Evolutionary conservation across 495 filamentous ascomycete genomes (phyloP), one percentile per base, ranked within the genome.

Genomic region (Geoglossum glabrum): DNA sequence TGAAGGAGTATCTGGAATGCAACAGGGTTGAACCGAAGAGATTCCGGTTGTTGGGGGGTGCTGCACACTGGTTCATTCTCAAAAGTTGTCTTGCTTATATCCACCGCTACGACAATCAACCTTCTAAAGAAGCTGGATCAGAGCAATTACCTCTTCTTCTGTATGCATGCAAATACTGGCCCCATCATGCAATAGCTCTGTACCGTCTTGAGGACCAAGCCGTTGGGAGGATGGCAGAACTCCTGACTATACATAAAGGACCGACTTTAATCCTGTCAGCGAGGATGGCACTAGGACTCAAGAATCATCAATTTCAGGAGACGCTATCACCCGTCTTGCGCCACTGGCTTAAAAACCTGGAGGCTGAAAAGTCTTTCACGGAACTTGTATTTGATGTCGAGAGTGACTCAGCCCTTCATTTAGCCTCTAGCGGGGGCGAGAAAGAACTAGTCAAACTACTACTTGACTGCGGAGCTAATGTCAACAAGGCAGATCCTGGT

Each of bases 1-100:
- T 66, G 25, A 64, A 63, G 58, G 64, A 66, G 54, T 66, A 61
- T 43, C 61, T 66, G 17, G 15, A 52, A 52, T 52, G 49, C 25
- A 17, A 52, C 49, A 52, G 49, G 49, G 49, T 52, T 21, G 23
- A 52, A 21, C 49, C 23, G 28, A 52, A 52, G 49, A 21, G 15
- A 30, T 52, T 52, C 30, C 49, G 19, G 30, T 52, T 52, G 19
- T 26, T 52, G 49, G 49, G 30, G 49, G 30, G 49, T 13, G 49
- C 28, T 30, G 49, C 49, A 15, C 49, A 52, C 9, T 52, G 25
- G 49, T 52, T 52, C 49, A 21, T 52, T 21, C 49, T 52, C 49
- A 15, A 52, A 52, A 52, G 49, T 30, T 52, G 49, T 52, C 25
- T 52, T 13, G 23, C 26, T n/a, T 52, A 52, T 26, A 52, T 52